A percentile compares a stretch with the other conserved stretches of the same genome.
These are phyloP conservation scores for Stenocarpella maydis DNA, from an alignment of 2,329 filamentous ascomycete species.

Conservation along the genomic window DNA sequence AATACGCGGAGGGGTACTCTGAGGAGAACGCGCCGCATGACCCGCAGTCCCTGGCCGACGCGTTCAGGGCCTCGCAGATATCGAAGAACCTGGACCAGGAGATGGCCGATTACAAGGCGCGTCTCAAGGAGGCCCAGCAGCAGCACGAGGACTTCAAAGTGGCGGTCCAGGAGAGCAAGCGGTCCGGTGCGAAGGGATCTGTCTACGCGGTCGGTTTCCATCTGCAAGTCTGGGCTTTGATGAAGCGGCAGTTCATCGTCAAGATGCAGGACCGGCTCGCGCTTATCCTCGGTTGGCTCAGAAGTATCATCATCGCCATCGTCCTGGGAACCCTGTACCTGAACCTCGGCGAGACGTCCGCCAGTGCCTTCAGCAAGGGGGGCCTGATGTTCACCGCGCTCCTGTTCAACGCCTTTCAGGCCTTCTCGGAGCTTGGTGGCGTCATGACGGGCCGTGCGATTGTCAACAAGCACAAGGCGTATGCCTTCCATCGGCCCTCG, in stretches of 20 bases:
- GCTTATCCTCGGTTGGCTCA: conserved; percentile 75
- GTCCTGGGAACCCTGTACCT: conserved; percentile 83
- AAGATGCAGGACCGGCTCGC: conserved; percentile 87
- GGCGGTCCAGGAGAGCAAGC: conserved; percentile 81
- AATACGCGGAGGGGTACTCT: conserved; percentile 74
- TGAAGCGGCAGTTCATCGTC: conserved; percentile 84
- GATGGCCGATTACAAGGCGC: conserved; percentile 73
- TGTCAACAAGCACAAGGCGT: conserved; percentile 84
- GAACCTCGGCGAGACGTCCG: conserved; percentile 69
- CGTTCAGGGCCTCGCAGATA: conserved; percentile 73
- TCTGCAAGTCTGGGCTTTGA: conserved; percentile 81
- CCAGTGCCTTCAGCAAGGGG: conserved; percentile 81
- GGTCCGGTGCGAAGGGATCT: conserved; percentile 75
- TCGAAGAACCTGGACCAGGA: conserved; percentile 66
- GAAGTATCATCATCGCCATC: conserved; percentile 76
- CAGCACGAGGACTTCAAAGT: conserved; percentile 78
- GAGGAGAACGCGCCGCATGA: conserved; percentile 72
- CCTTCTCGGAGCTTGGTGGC: conserved; percentile 78
- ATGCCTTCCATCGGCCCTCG: conserved; percentile 83
- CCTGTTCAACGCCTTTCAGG: conserved; percentile 87
- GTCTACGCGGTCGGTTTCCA: conserved; percentile 87
- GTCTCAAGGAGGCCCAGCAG: conserved; percentile 69
- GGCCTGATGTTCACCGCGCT: conserved; percentile 83
- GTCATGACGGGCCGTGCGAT: conserved; percentile 81
- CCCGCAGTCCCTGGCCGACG: conserved; percentile 71